phyloP scores from a whole-genome alignment of 2,329 filamentous ascomycete genomes.

The Aspergillus novofumigatus region DNA sequence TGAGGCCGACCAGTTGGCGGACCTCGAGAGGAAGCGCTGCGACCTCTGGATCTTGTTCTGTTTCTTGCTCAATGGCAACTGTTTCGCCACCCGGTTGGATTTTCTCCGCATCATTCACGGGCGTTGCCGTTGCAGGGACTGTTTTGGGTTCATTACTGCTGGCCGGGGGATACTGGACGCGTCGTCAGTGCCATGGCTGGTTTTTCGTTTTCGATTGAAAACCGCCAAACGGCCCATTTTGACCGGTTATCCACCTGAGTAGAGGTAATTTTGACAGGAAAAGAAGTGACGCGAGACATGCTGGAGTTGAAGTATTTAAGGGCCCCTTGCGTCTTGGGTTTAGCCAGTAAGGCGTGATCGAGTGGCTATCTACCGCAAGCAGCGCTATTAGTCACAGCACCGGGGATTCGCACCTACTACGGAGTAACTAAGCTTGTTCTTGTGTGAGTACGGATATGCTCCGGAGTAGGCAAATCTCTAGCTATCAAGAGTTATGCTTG shows the following conservation, averaged over 20 bases:
- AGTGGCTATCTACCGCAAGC: too few relatives aligned
- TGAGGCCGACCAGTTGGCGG: slow-evolving; percentile 54
- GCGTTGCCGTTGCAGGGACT: background rate
- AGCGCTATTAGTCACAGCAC: too few relatives aligned
- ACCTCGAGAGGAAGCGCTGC: slow-evolving; percentile 53
- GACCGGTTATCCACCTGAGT: background rate
- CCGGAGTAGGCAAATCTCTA: too few relatives aligned
- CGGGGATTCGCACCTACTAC: too few relatives aligned
- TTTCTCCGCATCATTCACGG: slow-evolving; percentile 16
- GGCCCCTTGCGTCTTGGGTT: too few relatives aligned
- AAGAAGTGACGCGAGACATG: too few relatives aligned
- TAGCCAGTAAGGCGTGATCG: too few relatives aligned
- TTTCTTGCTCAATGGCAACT: slow-evolving; percentile 10
- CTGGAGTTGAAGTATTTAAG: too few relatives aligned
- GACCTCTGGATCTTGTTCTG: slow-evolving; percentile 49
- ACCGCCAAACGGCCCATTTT: slow-evolving; percentile 3
- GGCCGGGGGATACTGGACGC: background rate
- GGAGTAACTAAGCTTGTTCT: too few relatives aligned
- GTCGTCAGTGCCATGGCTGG: background rate
- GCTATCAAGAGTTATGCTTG: too few relatives aligned
- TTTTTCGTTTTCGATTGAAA: background rate
- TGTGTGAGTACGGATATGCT: too few relatives aligned
- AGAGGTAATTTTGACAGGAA: background rate
- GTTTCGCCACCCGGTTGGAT: slow-evolving; percentile 5
- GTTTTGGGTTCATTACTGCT: background rate